Conservation (phyloP, 306 rosid genomes). For the Prunus armeniaca region DNA sequence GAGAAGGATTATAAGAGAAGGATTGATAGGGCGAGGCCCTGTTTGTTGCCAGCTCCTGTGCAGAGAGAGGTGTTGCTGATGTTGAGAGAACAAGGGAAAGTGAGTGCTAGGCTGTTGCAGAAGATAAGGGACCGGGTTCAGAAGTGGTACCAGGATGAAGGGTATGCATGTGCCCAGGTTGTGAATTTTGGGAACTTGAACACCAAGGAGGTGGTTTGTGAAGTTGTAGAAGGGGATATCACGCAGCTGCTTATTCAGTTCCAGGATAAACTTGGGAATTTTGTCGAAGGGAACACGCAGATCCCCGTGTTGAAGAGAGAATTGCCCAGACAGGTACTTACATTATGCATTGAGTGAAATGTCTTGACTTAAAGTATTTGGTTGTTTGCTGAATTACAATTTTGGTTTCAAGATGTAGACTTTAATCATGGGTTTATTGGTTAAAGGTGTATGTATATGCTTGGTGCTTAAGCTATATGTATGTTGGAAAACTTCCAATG, state of each 20-base stretch:
- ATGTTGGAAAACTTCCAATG: not conserved
- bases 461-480: not conserved
- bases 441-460: not conserved
- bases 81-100: conserved; percentile 69
- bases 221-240: conserved; percentile 97
- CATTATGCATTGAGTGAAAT: not conserved
- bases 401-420: not conserved
- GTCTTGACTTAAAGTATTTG: not conserved
- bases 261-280: conserved; percentile 91
- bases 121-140: conserved; percentile 89
- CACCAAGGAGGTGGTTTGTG: conserved; percentile 92
- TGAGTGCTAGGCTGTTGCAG: conserved; percentile 90
- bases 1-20: conserved; percentile 91
- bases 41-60: conserved; percentile 64
- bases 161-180: conserved; percentile 94
- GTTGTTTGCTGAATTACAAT: not conserved
- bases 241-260: conserved; percentile 75
- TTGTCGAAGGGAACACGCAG: conserved; percentile 89
- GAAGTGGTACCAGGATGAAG: conserved; percentile 95
- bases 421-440: not conserved
- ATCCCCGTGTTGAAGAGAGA: conserved; percentile 72
- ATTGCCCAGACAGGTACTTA: conserved; percentile 75
- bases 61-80: conserved; percentile 59
- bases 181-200: conserved; percentile 93
- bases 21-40: conserved; percentile 68